A percentile compares a stretch with the other conserved stretches of the same genome.
phyloP scores from a whole-genome alignment of 495 filamentous ascomycete genomes.

The Tetracladium marchalianum region DNA sequence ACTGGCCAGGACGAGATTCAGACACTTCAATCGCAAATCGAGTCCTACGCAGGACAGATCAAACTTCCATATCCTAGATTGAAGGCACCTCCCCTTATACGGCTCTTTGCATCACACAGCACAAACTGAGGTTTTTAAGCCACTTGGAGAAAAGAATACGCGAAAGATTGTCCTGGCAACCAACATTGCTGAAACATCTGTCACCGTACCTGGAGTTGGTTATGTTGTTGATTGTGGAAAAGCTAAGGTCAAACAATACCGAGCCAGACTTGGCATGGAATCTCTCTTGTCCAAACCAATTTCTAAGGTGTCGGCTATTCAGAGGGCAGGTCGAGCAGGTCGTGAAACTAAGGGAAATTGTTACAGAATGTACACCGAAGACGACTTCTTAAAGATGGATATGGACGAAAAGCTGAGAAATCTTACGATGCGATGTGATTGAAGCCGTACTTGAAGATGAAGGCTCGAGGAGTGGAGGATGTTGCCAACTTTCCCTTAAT shows the following conservation, averaged over 20 bases:
- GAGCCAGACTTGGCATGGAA: conserved; percentile 74
- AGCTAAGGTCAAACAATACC: conserved; percentile 87
- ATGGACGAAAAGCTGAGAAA: conserved; percentile 76
- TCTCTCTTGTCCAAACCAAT: conserved; percentile 87
- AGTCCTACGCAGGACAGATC: conserved; percentile 65
- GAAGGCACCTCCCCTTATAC: conserved; percentile 36
- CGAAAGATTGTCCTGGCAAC: conserved; percentile 88
- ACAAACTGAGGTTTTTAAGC: conserved; percentile 79
- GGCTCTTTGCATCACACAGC: conserved; percentile 50
- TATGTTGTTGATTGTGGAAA: conserved; percentile 92
- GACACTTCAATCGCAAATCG: conserved; percentile 64
- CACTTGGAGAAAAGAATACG: conserved; percentile 57
- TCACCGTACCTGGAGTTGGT: conserved; percentile 88
- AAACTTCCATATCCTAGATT: conserved; percentile 65
- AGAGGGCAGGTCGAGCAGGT: conserved; percentile 85
- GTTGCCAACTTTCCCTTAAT: conserved; percentile 78
- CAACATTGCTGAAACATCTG: conserved; percentile 96
- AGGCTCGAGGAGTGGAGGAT: conserved; percentile 79
- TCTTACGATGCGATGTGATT: conserved; percentile 78
- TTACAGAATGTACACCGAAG: conserved; percentile 80
- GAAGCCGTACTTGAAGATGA: conserved; percentile 87
- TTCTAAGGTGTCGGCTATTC: conserved; percentile 86
- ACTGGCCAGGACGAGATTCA: conserved; percentile 93
- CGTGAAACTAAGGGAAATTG: conserved; percentile 87
- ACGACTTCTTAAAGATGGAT: conserved; percentile 60